phyloP scores from a whole-genome alignment of 768 basidiomycete species.

The Candolleomyces eurysporus region DNA sequence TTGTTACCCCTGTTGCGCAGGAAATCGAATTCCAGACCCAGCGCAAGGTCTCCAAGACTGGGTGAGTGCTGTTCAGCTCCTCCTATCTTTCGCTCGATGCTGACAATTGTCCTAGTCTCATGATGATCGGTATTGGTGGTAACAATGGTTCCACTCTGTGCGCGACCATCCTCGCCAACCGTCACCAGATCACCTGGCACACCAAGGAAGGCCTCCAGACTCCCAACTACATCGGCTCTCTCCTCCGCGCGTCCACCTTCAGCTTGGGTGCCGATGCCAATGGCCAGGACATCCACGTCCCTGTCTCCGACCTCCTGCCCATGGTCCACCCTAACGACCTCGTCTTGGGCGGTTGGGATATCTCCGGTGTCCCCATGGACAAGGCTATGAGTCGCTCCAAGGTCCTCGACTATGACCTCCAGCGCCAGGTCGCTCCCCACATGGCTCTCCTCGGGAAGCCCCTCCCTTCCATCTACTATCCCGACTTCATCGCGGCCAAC shows the following conservation, averaged over 20 bases:
- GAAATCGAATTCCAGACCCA: conserved; percentile 90
- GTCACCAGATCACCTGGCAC: conserved; percentile 90
- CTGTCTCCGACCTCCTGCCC: conserved; percentile 88
- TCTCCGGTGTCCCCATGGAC: conserved; percentile 82
- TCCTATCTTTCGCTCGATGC: conserved; percentile 11
- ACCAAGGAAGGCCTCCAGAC: conserved; percentile 90
- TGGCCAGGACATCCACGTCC: conserved; percentile 90
- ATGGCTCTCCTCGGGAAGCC: conserved; percentile 81
- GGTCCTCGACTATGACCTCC: conserved; percentile 95
- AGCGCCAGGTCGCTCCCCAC: conserved; percentile 88
- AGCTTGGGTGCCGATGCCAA: conserved; percentile 81
- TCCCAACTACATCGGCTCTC: conserved; percentile 97
- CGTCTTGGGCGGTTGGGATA: conserved; percentile 98
- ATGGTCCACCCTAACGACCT: conserved; percentile 99
- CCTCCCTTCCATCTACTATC: conserved; percentile 94
- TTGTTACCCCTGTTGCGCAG: conserved; percentile 75
- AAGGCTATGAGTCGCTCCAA: conserved; percentile 91
- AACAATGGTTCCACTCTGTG: conserved; percentile 96
- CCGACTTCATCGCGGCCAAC: conserved; percentile 97
- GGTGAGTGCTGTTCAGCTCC: conserved; percentile 51
- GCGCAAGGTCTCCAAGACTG: conserved; percentile 84
- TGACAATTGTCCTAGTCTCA: conserved; percentile 53
- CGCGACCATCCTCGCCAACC: conserved; percentile 95
- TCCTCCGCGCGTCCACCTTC: conserved; percentile 94
- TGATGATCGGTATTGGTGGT: conserved; percentile 96